Evolutionary conservation across 345 rosid species (phyloP).

Genomic region (Carallia brachiata): DNA sequence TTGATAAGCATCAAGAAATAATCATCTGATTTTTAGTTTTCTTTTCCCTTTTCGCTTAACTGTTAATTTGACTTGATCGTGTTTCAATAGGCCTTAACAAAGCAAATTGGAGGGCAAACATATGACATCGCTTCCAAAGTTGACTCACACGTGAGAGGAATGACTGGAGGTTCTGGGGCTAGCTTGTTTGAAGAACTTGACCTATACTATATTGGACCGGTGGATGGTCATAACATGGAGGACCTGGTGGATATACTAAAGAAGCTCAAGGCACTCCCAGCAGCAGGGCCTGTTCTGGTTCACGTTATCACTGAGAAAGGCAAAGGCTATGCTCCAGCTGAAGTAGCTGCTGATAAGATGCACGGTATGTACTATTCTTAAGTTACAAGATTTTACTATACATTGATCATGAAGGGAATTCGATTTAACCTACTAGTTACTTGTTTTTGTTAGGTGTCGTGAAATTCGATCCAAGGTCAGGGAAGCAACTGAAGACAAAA

Average conservation of each 20-base stretch:
- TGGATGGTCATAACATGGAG: constrained; percentile 44
- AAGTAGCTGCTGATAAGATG: constrained; percentile 46
- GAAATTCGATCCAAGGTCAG: constrained; percentile 44
- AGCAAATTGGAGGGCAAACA: constrained; percentile 34
- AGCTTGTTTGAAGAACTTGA: constrained; percentile 50
- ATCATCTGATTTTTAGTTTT: too few relatives aligned
- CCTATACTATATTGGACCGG: constrained; percentile 48
- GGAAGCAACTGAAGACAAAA: constrained; percentile 42
- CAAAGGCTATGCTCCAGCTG: constrained; percentile 51
- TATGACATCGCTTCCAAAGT: constrained; percentile 35
- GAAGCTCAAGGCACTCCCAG: constrained; percentile 33
- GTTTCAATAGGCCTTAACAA: constrained; percentile 29
- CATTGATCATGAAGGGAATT: neutral
- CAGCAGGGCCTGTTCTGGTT: constrained; percentile 45
- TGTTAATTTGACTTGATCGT: neutral
- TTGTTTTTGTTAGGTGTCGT: constrained; percentile 34
- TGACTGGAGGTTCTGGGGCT: constrained; percentile 23
- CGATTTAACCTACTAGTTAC: too few relatives aligned
- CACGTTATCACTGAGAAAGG: constrained; percentile 55
- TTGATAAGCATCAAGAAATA: too few relatives aligned
- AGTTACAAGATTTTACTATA: neutral
- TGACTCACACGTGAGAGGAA: constrained; percentile 28
- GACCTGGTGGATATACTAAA: constrained; percentile 38
- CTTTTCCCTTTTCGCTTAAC: too few relatives aligned
- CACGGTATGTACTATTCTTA: constrained; percentile 32